Base-by-base conservation (phyloP, 2,329 filamentous ascomycete genomes). In the Gyromitra esculenta region DNA sequence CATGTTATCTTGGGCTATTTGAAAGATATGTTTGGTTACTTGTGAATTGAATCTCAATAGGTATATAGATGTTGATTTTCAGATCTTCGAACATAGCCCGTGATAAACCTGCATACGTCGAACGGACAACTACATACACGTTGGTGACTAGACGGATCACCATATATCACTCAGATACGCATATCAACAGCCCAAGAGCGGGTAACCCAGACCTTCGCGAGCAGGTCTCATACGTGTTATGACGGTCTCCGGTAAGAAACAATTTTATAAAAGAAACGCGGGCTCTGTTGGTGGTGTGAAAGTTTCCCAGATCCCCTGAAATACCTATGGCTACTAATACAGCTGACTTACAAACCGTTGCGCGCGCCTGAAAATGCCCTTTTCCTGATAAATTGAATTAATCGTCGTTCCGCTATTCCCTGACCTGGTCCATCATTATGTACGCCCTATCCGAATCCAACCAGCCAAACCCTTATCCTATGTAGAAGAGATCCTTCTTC, bases 321-420 rank as follows among this genome's bases (percentile, higher is more conserved):
- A 59, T 70, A 63, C 57, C 59, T 18, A 52, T 31, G 18, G 25
- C 21, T 75, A 75, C n/a, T 75, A 75, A 70, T 75, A 75, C 72
- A 75, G 48, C 11, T 48, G 18, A 48, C 56, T 59, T 45, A 60
- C 50, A 71, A 75, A 64, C 72, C 50, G 18, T 59, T 59, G n/a
- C 41, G 31, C 72, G 41, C 59, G 72, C 72, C 72, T 69, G 37
- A 62, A 68, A 64, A 75, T 75, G 52, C 65, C 65, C 41, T 71
- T 63, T 63, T 25, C 60, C 39, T 71, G 13, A 64, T 71, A 52
- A 41, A 62, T 64, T 45, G 45, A 73, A 75, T 70, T 68, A 75
- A 75, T 45, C 39, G 39, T 60, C 57, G 56, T 37, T 64, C 41
- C 57, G 13, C 39, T 59, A 43, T 59, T 63, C 57, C 72, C 63